Evolutionary conservation across 2,329 filamentous ascomycete genomes (phyloP).

Genomic region (Sporothrix globosa): DNA sequence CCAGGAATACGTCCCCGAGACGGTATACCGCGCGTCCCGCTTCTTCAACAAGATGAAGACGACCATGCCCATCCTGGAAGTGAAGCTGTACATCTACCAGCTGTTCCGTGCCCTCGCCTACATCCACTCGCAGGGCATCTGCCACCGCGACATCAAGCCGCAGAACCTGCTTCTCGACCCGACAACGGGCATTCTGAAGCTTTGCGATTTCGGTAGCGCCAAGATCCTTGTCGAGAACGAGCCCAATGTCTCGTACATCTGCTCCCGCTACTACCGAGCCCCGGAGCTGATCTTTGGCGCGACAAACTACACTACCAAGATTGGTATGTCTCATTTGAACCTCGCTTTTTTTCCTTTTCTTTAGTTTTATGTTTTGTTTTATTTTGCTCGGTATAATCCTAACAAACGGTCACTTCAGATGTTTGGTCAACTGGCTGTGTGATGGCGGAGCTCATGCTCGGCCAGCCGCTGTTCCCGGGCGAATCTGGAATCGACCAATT

Average conservation of each 20-base stretch:
- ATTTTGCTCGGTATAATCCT: background rate
- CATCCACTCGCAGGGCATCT: constrained; percentile 99
- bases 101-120: constrained; percentile 97
- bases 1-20: constrained; percentile 97
- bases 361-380: background rate
- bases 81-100: constrained; percentile 99
- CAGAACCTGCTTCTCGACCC: constrained; percentile 96
- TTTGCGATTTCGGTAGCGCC: constrained; percentile 98
- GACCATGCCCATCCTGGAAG: constrained; percentile 97
- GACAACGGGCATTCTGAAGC: constrained; percentile 85
- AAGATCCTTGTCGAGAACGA: constrained; percentile 99
- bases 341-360: background rate
- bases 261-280: constrained; percentile 96
- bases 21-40: constrained; percentile 93
- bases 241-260: constrained; percentile 99
- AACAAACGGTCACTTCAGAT: constrained; percentile 58
- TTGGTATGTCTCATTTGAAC: constrained; percentile 66
- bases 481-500: constrained; percentile 98
- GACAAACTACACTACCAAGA: constrained; percentile 99
- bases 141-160: constrained; percentile 98
- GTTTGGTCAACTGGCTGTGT: constrained; percentile 99
- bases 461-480: constrained; percentile 94
- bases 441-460: constrained; percentile 99
- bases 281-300: constrained; percentile 98
- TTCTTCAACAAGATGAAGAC: constrained; percentile 99